Evolutionary conservation across 805 yeast genomes (phyloP), one percentile per base, ranked within the genome.

Genomic region (Schwanniomyces yamadae): DNA sequence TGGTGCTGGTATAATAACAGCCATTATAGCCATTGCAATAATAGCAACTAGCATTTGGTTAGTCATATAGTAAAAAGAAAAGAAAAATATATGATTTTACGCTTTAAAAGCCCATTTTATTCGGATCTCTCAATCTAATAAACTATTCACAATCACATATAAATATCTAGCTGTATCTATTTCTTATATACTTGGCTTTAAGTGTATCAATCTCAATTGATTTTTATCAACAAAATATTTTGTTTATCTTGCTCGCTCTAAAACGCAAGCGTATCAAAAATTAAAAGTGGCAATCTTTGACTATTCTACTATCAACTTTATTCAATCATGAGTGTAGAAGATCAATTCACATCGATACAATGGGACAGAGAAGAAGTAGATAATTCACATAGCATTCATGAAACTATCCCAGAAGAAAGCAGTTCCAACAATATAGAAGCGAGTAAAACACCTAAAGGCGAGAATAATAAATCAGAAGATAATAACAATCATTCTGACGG

Each of bases 1-100:
- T 2, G 98, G 98, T 33, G 96, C 97, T 1, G 95, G 95, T 31
- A 67, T 90, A 15, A 59, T 87, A 28, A 91, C 99, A 0, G 95
- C 90, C 0, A 59, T 87, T 5, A 50, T 78, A 36, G 81, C 80
- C 25, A 57, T 60, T 12, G 59, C 71, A 0, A 51, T 74, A 17
- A 51, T 74, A 13, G 69, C 69, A 5, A 50, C 70, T 27, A 64
- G 67, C 18, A 51, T 70, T 6, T 73, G 79, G 79, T 57, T 73
- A 38, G 50, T 73, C 11, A 33, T 54, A 18, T 49, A 35, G 36
- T 19, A 34, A 63, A n/a, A n/a, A n/a, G n/a, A n/a, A n/a, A n/a
- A n/a, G n/a, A n/a, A n/a, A n/a, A n/a, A n/a, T n/a, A n/a, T n/a
- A n/a, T n/a, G n/a, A n/a, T n/a, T n/a, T n/a, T n/a, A n/a, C n/a